phyloP scores from a whole-genome alignment of 2,329 filamentous ascomycete genomes.

The Cordyceps cateniannulata region DNA sequence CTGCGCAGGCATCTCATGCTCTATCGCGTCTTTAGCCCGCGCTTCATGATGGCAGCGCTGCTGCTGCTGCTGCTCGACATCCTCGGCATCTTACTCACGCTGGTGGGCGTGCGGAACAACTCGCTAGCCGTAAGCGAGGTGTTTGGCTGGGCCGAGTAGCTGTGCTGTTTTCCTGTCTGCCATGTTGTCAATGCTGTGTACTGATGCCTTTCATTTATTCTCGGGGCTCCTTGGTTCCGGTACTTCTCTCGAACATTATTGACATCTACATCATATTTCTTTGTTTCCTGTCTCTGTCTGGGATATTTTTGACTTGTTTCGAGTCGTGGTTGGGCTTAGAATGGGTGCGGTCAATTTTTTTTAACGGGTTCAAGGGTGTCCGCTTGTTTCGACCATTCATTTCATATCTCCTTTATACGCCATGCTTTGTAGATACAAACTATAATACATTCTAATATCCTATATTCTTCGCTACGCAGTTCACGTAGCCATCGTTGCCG shows the following conservation, averaged over 20 bases:
- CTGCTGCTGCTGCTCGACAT: constrained; percentile 72
- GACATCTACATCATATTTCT: not conserved
- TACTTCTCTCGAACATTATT: not conserved
- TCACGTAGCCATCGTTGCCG: constrained; percentile 21
- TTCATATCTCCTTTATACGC: too few species aligned
- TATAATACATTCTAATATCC: not conserved
- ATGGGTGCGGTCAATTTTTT: not conserved
- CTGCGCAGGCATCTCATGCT: constrained; percentile 91
- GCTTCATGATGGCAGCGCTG: constrained; percentile 77
- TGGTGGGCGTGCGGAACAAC: constrained; percentile 70
- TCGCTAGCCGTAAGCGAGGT: constrained; percentile 75
- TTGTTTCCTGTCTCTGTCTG: not conserved
- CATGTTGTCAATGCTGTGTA: constrained; percentile 11
- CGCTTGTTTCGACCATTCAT: not conserved
- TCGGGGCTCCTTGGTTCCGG: not conserved
- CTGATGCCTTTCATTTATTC: not conserved
- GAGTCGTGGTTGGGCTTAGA: not conserved
- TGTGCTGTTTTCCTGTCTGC: constrained; percentile 8
- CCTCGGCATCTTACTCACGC: constrained; percentile 61
- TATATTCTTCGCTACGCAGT: not conserved
- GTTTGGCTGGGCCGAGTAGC: constrained; percentile 68
- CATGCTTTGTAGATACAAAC: not conserved
- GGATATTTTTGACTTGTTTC: not conserved
- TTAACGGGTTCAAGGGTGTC: not conserved
- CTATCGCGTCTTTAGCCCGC: constrained; percentile 84